These are phyloP conservation scores for Calvatia gigantea DNA, from an alignment of 768 basidiomycete species.

Conservation along the genomic window DNA sequence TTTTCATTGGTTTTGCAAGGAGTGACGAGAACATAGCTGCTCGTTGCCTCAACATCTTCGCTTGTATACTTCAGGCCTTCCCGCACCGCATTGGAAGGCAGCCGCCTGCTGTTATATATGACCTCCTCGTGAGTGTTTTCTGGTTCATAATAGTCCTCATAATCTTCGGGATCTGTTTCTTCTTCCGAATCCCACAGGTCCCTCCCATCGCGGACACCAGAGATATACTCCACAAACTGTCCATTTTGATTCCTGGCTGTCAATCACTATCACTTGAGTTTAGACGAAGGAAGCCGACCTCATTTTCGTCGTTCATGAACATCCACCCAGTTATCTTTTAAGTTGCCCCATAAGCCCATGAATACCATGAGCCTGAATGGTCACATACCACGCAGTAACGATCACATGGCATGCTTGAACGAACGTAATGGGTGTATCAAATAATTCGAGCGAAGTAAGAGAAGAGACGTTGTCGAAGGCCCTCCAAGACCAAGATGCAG, in stretches of 20 bases:
- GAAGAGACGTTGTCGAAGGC: too few species aligned
- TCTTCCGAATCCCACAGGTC: neutral
- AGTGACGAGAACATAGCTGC: neutral
- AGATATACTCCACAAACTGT: neutral
- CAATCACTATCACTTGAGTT: neutral
- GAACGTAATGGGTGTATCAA: too few species aligned
- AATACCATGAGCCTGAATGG: neutral
- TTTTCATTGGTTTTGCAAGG: neutral
- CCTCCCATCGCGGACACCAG: neutral
- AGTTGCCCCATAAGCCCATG: neutral
- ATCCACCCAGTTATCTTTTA: conserved; percentile 4
- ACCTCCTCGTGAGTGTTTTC: too few species aligned
- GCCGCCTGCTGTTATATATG: too few species aligned
- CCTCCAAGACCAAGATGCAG: too few species aligned
- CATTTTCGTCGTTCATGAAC: neutral
- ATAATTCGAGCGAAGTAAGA: too few species aligned
- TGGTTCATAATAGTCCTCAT: too few species aligned
- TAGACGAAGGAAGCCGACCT: neutral
- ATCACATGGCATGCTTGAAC: neutral
- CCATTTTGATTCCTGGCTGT: neutral
- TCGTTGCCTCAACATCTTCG: neutral
- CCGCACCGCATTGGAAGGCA: neutral
- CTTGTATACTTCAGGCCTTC: neutral
- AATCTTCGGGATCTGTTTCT: neutral
- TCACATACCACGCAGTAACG: neutral